phyloP scores from a whole-genome alignment of 2,329 filamentous ascomycete genomes.

The Hyphodiscus sp. region DNA sequence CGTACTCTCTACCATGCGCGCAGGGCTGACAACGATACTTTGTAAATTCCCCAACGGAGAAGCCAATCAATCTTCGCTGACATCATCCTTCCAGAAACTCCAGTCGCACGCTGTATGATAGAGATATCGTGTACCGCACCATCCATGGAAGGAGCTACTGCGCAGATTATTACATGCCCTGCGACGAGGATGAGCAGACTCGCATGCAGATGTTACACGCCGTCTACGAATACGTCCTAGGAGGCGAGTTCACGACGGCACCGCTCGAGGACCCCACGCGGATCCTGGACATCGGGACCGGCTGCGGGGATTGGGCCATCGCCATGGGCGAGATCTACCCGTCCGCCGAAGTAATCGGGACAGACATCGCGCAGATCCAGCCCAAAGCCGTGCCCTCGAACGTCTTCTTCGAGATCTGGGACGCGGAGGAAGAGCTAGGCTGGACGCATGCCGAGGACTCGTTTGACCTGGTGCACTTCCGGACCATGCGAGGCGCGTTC shows the following conservation, averaged over 20 bases:
- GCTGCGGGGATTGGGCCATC: slow-evolving; percentile 58
- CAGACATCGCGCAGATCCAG: slow-evolving; percentile 54
- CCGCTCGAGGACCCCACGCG: slow-evolving; percentile 34
- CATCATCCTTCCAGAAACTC: slow-evolving; percentile 21
- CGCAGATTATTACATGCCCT: slow-evolving; percentile 35
- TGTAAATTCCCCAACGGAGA: slow-evolving; percentile 4
- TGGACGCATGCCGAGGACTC: slow-evolving; percentile 45
- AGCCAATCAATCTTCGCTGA: background rate
- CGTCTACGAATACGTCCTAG: slow-evolving; percentile 23
- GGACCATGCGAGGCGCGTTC: slow-evolving; percentile 51
- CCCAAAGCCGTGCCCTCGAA: slow-evolving; percentile 53
- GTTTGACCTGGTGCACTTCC: slow-evolving; percentile 56
- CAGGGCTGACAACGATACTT: slow-evolving; percentile 9
- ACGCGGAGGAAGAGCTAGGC: slow-evolving; percentile 38
- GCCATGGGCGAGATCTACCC: slow-evolving; percentile 47
- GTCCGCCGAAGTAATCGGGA: slow-evolving; percentile 47
- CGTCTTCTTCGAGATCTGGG: slow-evolving; percentile 59
- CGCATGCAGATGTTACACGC: slow-evolving; percentile 25
- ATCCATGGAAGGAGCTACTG: slow-evolving; percentile 45
- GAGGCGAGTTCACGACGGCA: slow-evolving; percentile 24
- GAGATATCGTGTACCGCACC: slow-evolving; percentile 33
- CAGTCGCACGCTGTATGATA: slow-evolving; percentile 27
- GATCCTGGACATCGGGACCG: slow-evolving; percentile 44
- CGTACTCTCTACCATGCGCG: slow-evolving; percentile 7
- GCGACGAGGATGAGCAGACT: slow-evolving; percentile 28